These are phyloP conservation scores for Elymus sibiricus DNA, from an alignment of 176 grass and related monocot genomes.

Conservation along the genomic window DNA sequence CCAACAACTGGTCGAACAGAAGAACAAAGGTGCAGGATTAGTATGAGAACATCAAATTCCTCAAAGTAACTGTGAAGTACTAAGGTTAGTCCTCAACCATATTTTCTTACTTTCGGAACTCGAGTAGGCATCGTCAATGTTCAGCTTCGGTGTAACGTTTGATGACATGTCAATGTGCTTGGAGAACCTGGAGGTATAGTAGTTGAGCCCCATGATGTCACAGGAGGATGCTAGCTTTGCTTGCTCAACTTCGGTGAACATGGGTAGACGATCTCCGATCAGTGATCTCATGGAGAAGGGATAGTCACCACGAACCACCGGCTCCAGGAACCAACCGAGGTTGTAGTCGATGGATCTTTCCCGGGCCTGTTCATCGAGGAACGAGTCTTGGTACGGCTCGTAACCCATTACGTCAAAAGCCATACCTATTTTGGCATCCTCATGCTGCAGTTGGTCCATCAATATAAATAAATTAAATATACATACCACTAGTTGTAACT, in stretches of 20 bases:
- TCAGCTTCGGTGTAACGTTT: not conserved
- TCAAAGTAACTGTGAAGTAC: not conserved
- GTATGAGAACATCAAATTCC: not conserved
- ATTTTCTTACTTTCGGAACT: not conserved
- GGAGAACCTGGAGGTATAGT: constrained; percentile 10
- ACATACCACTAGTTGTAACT: not conserved
- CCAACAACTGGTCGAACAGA: not conserved
- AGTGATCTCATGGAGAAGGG: constrained; percentile 20
- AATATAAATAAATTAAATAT: not conserved
- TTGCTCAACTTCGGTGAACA: not conserved
- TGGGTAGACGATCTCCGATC: not conserved
- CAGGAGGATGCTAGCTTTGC: not conserved
- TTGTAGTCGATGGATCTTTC: not conserved
- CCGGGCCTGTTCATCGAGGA: not conserved
- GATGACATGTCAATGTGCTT: not conserved
- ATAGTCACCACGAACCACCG: constrained; percentile 10
- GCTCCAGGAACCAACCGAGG: constrained; percentile 17
- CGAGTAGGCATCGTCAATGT: not conserved
- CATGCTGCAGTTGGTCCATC: not conserved
- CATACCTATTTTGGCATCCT: not conserved
- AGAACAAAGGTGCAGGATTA: not conserved
- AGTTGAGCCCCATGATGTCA: constrained; percentile 24
- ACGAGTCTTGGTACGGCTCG: not conserved
- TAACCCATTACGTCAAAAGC: not conserved
- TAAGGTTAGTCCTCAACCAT: not conserved